phyloP scores from a whole-genome alignment of 176 grass and related monocot species.

The Zoysia japonica region DNA sequence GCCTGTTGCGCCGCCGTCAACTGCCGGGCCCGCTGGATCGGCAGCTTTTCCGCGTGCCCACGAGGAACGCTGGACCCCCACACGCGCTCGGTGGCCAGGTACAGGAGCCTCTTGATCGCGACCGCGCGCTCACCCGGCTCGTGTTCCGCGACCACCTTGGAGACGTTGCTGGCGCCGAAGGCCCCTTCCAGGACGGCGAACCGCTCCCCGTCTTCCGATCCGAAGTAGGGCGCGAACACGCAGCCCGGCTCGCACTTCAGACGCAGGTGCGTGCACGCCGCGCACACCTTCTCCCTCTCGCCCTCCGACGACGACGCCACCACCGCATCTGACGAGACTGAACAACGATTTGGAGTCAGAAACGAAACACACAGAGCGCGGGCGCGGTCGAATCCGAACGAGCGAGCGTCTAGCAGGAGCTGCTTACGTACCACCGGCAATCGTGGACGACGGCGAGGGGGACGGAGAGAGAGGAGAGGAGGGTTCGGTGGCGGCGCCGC shows the following conservation, averaged over 20 bases:
- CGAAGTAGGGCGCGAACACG: conserved; percentile 90
- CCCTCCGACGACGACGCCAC: too few species aligned
- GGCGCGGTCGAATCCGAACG: too few species aligned
- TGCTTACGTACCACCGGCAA: neutral
- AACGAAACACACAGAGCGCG: neutral
- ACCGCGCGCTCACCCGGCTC: neutral
- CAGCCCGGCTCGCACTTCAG: conserved; percentile 41
- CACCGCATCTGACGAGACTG: neutral
- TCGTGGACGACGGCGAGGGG: too few species aligned
- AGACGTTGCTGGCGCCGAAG: conserved; percentile 5
- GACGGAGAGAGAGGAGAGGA: neutral
- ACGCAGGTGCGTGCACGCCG: neutral
- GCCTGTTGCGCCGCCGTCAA: too few species aligned
- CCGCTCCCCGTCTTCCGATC: conserved; percentile 28
- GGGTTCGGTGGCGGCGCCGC: too few species aligned
- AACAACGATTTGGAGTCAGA: neutral
- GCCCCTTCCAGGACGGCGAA: neutral
- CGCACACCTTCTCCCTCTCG: neutral
- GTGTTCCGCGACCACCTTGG: neutral
- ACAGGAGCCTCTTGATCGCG: neutral
- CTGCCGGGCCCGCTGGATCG: too few species aligned
- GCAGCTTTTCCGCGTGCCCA: too few species aligned
- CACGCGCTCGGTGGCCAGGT: neutral
- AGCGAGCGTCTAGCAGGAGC: too few species aligned
- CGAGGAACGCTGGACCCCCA: too few species aligned